These are phyloP conservation scores for Scalesia atractyloides DNA, from an alignment of 129 eudicot species.

Conservation along the genomic window DNA sequence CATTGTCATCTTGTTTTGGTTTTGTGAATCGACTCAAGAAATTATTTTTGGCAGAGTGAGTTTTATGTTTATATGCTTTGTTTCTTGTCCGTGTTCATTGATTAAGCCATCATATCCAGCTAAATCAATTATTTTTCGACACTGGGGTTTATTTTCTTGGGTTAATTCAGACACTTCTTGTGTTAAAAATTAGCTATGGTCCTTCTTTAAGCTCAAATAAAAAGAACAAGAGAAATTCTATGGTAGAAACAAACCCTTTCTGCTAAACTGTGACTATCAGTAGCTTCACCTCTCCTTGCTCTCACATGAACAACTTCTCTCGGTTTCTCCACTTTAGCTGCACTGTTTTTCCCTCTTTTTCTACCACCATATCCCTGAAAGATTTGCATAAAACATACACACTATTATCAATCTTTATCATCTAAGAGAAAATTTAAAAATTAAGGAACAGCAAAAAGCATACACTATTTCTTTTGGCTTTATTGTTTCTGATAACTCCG, in stretches of 20 bases:
- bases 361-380: constrained; percentile 58
- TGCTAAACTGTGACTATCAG: constrained; percentile 97
- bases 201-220: background rate
- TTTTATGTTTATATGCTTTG: no score
- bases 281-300: constrained; percentile 98
- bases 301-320: constrained; percentile 96
- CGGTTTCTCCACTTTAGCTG: constrained; percentile 53
- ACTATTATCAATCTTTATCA: background rate
- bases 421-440: background rate
- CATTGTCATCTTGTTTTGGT: no score
- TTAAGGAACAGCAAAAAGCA: background rate
- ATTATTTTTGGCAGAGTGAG: no score
- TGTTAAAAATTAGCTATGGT: background rate
- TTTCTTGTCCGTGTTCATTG: no score
- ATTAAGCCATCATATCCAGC: no score
- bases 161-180: background rate
- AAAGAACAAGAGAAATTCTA: background rate
- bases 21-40: no score
- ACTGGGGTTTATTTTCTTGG: no score
- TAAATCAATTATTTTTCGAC: no score
- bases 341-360: constrained; percentile 62
- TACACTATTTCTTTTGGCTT: constrained; percentile 39
- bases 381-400: background rate
- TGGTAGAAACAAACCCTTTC: constrained; percentile 63
- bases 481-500: constrained; percentile 33